Conservation (phyloP, 768 basidiomycete species). For the Scleroderma bovista region DNA sequence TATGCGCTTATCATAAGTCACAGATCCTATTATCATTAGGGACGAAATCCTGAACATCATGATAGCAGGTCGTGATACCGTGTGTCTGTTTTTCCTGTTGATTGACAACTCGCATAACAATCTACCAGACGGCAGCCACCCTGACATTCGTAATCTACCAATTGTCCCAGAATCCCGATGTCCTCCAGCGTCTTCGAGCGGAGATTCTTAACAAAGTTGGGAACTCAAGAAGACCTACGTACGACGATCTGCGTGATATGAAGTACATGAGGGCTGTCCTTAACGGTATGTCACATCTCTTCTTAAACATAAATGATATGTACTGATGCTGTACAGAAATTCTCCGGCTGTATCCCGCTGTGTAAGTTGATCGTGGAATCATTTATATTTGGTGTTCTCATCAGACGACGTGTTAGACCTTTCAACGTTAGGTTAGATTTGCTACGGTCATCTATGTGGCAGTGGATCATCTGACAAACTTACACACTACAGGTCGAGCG, state of each 20-base stretch:
- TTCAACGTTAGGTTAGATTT: constrained; percentile 13
- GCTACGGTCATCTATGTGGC: too few relatives aligned
- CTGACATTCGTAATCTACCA: constrained; percentile 36
- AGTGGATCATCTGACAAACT: background rate
- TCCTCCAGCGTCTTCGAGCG: constrained; percentile 43
- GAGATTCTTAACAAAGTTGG: constrained; percentile 55
- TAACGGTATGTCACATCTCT: constrained; percentile 39
- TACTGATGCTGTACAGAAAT: too few relatives aligned
- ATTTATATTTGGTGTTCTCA: background rate
- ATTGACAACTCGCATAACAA: background rate
- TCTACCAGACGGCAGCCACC: constrained; percentile 25
- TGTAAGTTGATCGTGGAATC: constrained; percentile 11
- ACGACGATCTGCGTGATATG: constrained; percentile 55
- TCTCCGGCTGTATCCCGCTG: constrained; percentile 27
- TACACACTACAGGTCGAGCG: background rate
- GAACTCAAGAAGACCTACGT: constrained; percentile 40
- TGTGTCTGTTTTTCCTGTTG: constrained; percentile 4
- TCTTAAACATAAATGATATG: background rate
- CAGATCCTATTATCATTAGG: constrained; percentile 27
- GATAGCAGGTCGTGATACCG: constrained; percentile 33
- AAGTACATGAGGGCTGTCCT: constrained; percentile 61
- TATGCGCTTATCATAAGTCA: background rate
- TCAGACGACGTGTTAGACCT: constrained; percentile 11
- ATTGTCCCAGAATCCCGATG: constrained; percentile 47
- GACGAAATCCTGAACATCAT: constrained; percentile 35